These are phyloP conservation scores for Leccinum obscurum DNA, from an alignment of 768 basidiomycete genomes.

Conservation along the genomic window DNA sequence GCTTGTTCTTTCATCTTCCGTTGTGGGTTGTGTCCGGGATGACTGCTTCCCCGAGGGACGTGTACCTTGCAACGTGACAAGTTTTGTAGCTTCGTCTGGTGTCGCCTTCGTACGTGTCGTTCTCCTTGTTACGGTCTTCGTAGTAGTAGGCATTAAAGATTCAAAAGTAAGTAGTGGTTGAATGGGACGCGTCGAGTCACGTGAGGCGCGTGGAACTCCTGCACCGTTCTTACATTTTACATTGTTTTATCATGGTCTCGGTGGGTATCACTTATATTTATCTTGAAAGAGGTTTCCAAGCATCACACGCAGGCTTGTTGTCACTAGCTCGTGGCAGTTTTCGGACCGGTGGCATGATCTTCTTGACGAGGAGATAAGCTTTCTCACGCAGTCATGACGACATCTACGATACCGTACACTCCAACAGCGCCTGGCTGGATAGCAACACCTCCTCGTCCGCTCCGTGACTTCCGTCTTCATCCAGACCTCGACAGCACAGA, in stretches of 20 bases:
- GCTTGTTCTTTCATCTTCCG: constrained; percentile 39
- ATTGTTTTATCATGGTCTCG: too few relatives aligned
- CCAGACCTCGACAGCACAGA: constrained; percentile 8
- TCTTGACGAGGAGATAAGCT: too few relatives aligned
- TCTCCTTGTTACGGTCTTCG: constrained; percentile 11
- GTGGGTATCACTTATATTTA: too few relatives aligned
- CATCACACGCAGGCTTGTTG: too few relatives aligned
- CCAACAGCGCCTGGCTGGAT: constrained; percentile 21
- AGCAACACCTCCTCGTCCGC: constrained; percentile 23
- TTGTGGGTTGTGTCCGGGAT: constrained; percentile 5
- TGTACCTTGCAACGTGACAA: constrained; percentile 28
- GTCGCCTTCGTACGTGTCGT: constrained; percentile 16
- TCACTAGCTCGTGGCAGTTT: too few relatives aligned
- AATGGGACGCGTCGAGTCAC: constrained; percentile 15
- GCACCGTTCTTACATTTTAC: too few relatives aligned
- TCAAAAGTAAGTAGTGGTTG: background rate
- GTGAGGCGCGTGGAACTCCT: constrained; percentile 4
- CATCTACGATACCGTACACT: constrained; percentile 21
- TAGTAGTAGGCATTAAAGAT: constrained; percentile 13
- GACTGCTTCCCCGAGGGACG: constrained; percentile 31
- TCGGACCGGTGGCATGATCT: too few relatives aligned
- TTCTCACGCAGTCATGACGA: background rate
- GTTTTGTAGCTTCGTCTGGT: constrained; percentile 14
- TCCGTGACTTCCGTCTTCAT: constrained; percentile 14
- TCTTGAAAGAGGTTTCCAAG: too few relatives aligned